Percentiles rank a stretch among this genome's conserved stretches.
phyloP scores from a whole-genome alignment of 2,329 filamentous ascomycete genomes.

The Allantophomopsis lycopodina region DNA sequence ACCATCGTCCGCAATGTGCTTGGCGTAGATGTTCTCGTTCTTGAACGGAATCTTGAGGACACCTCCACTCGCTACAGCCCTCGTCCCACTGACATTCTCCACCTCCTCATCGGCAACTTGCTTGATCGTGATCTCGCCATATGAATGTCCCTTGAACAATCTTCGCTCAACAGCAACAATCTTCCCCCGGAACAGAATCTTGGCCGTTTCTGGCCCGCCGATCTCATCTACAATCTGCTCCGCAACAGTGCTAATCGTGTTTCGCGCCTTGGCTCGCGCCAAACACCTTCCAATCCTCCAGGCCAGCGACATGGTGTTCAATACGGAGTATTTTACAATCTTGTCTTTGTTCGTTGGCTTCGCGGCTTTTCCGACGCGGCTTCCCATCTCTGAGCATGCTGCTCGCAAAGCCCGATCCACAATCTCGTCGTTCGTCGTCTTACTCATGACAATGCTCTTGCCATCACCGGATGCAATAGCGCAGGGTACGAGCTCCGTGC shows the following conservation, averaged over 20 bases:
- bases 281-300: slow-evolving; percentile 44
- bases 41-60: slow-evolving; percentile 55
- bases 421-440: slow-evolving; percentile 23
- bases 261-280: slow-evolving; percentile 30
- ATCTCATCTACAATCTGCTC: slow-evolving; percentile 44
- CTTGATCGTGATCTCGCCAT: slow-evolving; percentile 43
- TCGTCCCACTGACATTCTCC: slow-evolving; percentile 14
- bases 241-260: slow-evolving; percentile 36
- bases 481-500: slow-evolving; percentile 25
- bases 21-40: slow-evolving; percentile 58
- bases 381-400: slow-evolving; percentile 25
- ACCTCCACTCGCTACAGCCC: slow-evolving; percentile 24
- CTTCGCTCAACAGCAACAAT: slow-evolving; percentile 44
- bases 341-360: slow-evolving; percentile 23
- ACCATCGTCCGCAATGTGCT: slow-evolving; percentile 6
- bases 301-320: slow-evolving; percentile 26
- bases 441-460: slow-evolving; percentile 27
- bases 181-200: slow-evolving; percentile 49
- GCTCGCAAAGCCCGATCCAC: slow-evolving; percentile 27
- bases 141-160: slow-evolving; percentile 41
- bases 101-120: slow-evolving; percentile 25
- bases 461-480: slow-evolving; percentile 30
- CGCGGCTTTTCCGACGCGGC: slow-evolving; percentile 23
- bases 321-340: slow-evolving; percentile 20
- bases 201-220: slow-evolving; percentile 36